A percentile compares a stretch with the other conserved stretches of the same genome.
These are phyloP conservation scores for Kazachstania martiniae DNA, from an alignment of 805 yeast species.

Conservation along the genomic window DNA sequence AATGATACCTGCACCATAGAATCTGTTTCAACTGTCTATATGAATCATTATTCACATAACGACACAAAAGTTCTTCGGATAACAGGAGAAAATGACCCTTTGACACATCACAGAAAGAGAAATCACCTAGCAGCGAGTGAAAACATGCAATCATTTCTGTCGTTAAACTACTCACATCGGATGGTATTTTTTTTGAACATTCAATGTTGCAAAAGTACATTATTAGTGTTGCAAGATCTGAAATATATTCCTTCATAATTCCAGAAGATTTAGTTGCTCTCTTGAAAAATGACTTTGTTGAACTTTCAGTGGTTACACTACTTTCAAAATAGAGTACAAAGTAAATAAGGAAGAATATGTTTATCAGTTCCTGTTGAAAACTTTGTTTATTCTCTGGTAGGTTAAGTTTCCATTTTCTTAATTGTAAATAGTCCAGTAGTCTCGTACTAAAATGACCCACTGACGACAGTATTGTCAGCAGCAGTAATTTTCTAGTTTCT, in stretches of 20 bases:
- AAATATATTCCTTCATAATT: conserved; percentile 36
- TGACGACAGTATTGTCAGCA: conserved; percentile 36
- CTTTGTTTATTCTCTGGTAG: background rate
- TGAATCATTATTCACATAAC: conserved; percentile 33
- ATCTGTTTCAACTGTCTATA: conserved; percentile 70
- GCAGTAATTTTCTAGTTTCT: conserved; percentile 30
- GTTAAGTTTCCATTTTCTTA: conserved; percentile 29
- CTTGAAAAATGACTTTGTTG: conserved; percentile 32
- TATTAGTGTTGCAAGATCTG: conserved; percentile 21
- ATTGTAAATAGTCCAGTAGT: conserved; percentile 22
- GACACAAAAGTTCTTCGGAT: conserved; percentile 43
- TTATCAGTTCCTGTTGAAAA: conserved; percentile 16
- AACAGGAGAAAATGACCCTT: conserved; percentile 52
- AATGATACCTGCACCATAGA: conserved; percentile 67
- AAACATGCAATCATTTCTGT: conserved; percentile 38
- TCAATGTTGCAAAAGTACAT: conserved; percentile 7
- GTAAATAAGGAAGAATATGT: conserved; percentile 34
- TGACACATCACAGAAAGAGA: conserved; percentile 58
- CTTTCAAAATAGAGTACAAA: conserved; percentile 45
- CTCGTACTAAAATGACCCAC: conserved; percentile 41
- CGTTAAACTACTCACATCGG: conserved; percentile 3
- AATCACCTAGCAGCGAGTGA: conserved; percentile 64
- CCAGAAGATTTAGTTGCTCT: conserved; percentile 35
- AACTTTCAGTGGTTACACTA: conserved; percentile 29
- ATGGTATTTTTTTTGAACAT: background rate